These are phyloP conservation scores for Debaryomyces robertsiae DNA, from an alignment of 1,139 yeast species.

Conservation along the genomic window DNA sequence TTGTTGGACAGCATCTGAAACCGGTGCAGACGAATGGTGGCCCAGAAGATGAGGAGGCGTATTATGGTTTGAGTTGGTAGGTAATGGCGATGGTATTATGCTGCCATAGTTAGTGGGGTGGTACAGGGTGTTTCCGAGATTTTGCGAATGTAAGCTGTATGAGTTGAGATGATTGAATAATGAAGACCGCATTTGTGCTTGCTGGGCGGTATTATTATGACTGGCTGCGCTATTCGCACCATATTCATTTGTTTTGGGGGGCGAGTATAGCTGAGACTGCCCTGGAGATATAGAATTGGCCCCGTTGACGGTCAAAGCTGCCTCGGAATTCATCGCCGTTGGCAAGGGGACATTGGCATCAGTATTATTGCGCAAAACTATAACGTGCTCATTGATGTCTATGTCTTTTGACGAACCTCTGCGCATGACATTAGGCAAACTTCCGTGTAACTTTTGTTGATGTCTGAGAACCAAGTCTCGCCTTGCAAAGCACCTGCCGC, in stretches of 20 bases:
- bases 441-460: slow-evolving; percentile 44
- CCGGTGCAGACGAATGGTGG: slow-evolving; percentile 1
- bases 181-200: slow-evolving; percentile 24
- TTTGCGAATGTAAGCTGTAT: slow-evolving; percentile 8
- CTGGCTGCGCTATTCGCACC: background rate
- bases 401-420: slow-evolving; percentile 20
- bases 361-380: slow-evolving; percentile 47
- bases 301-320: slow-evolving; percentile 4
- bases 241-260: slow-evolving; percentile 19
- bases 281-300: slow-evolving; percentile 12
- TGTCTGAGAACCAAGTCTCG: slow-evolving; percentile 51
- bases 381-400: slow-evolving; percentile 40
- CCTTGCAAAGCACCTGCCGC: slow-evolving; percentile 53
- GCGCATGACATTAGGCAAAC: slow-evolving; percentile 27
- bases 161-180: slow-evolving; percentile 20
- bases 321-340: slow-evolving; percentile 4
- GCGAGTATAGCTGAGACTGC: slow-evolving; percentile 20
- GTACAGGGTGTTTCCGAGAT: background rate
- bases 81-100: slow-evolving; percentile 28
- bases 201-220: slow-evolving; percentile 5
- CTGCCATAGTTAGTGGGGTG: slow-evolving; percentile 4
- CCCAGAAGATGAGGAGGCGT: slow-evolving; percentile 23
- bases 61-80: slow-evolving; percentile 25
- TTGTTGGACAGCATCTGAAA: slow-evolving; percentile 10
- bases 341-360: slow-evolving; percentile 49